Conservation (phyloP, 1,284 basidiomycete genomes). For the Vanrija sp. region DNA sequence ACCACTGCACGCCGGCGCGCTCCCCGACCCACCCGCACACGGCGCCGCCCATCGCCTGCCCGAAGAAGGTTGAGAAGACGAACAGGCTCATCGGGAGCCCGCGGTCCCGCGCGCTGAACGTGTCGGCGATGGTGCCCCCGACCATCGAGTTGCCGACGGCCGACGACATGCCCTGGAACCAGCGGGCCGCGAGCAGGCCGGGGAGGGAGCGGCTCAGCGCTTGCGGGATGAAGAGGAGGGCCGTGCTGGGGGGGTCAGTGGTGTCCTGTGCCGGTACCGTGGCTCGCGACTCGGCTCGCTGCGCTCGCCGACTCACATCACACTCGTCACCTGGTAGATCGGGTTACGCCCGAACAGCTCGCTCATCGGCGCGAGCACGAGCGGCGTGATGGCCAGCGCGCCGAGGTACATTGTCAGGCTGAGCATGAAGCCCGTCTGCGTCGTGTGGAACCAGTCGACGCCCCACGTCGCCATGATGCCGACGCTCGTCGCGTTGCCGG, state of each 20-base stretch:
- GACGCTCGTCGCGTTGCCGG: constrained; percentile 26
- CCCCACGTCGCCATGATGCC: constrained; percentile 31
- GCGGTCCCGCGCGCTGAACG: constrained; percentile 41
- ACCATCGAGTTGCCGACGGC: constrained; percentile 43
- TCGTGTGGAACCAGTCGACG: constrained; percentile 26
- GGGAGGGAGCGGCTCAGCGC: constrained; percentile 32
- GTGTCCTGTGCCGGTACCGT: not conserved
- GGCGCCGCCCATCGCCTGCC: constrained; percentile 28
- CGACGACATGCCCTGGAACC: constrained; percentile 37
- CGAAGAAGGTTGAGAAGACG: constrained; percentile 43
- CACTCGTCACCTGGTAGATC: constrained; percentile 39
- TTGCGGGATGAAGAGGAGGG: constrained; percentile 46
- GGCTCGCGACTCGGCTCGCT: too few species aligned
- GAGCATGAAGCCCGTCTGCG: constrained; percentile 23
- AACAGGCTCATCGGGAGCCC: constrained; percentile 51
- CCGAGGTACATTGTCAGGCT: constrained; percentile 29
- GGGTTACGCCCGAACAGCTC: constrained; percentile 40
- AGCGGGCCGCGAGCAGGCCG: constrained; percentile 42
- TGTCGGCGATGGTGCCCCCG: constrained; percentile 46
- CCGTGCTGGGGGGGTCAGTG: constrained; percentile 6
- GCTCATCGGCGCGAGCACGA: constrained; percentile 42
- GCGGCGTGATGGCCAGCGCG: constrained; percentile 35
- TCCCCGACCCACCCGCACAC: constrained; percentile 32
- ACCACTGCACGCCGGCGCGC: constrained; percentile 36
- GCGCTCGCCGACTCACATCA: constrained; percentile 31